Evolutionary conservation across 23 red algal genomes (phyloP).

Genomic region (Pyropia haitanensis): DNA sequence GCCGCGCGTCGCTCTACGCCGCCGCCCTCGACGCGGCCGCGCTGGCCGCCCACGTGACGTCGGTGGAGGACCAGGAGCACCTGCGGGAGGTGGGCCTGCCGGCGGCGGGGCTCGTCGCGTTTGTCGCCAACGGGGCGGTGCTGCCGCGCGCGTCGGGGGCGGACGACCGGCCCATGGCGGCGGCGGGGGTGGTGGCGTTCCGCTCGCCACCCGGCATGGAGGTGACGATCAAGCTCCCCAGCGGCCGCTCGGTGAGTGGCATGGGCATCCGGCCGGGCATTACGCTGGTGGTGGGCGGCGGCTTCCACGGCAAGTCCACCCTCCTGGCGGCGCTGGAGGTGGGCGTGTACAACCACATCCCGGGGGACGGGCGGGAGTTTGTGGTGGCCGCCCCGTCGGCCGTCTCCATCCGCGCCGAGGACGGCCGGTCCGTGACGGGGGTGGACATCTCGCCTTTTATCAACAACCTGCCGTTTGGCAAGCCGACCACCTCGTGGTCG

Average conservation of each 20-base stretch:
- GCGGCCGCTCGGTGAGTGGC: slow-evolving; percentile 24
- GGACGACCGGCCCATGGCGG: slow-evolving; percentile 31
- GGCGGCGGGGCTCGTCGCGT: slow-evolving; percentile 38
- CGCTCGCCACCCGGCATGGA: slow-evolving; percentile 18
- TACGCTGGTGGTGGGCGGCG: slow-evolving; percentile 67
- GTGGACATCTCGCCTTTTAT: slow-evolving; percentile 86
- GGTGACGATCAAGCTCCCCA: slow-evolving; percentile 22
- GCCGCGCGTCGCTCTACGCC: slow-evolving; percentile 17
- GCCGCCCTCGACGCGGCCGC: slow-evolving; percentile 9
- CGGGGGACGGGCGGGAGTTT: slow-evolving; percentile 72
- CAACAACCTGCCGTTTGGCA: slow-evolving; percentile 70
- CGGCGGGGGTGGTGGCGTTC: slow-evolving; percentile 33
- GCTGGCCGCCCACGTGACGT: slow-evolving; percentile 28
- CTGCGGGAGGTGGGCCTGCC: slow-evolving; percentile 17
- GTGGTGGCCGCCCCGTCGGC: slow-evolving; percentile 18
- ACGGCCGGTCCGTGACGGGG: slow-evolving; percentile 50
- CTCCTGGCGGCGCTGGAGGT: slow-evolving; percentile 67
- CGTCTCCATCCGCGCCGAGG: slow-evolving; percentile 65
- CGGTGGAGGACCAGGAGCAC: slow-evolving; percentile 50
- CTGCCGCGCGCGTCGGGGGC: slow-evolving; percentile 50
- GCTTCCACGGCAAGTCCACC: slow-evolving; percentile 87
- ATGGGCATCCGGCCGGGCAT: slow-evolving; percentile 56
- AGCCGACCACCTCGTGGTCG: slow-evolving; percentile 36
- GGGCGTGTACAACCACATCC: slow-evolving; percentile 73
- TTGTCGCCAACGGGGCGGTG: slow-evolving; percentile 68